Conservation (phyloP, 257 asterid genomes). For the Forsythia viridissima region DNA sequence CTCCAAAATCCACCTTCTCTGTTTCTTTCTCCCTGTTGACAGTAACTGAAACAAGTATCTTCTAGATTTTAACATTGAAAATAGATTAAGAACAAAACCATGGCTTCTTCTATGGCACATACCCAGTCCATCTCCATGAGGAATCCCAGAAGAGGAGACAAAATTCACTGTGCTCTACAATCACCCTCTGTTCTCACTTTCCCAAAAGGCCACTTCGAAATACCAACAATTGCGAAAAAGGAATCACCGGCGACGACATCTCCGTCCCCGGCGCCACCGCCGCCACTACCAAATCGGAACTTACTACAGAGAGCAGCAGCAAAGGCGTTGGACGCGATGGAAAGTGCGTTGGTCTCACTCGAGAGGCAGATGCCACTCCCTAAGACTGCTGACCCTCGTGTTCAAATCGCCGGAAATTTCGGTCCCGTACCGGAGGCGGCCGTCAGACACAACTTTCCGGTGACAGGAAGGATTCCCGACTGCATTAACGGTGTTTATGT, state of each 20-base stretch:
- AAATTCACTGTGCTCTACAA: slow-evolving; percentile 34
- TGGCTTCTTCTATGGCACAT: slow-evolving; percentile 35
- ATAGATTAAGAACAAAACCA: background rate
- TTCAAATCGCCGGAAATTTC: slow-evolving; percentile 65
- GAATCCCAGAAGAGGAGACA: slow-evolving; percentile 21
- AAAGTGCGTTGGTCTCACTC: slow-evolving; percentile 41
- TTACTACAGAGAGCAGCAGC: slow-evolving; percentile 50
- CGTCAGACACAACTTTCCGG: slow-evolving; percentile 40
- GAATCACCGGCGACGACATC: background rate
- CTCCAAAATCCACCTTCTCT: slow-evolving; percentile 20
- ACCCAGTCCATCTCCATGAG: slow-evolving; percentile 27
- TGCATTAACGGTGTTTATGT: slow-evolving; percentile 62
- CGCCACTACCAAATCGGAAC: slow-evolving; percentile 46
- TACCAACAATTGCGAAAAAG: slow-evolving; percentile 8
- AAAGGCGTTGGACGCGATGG: slow-evolving; percentile 40
- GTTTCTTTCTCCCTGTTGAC: background rate
- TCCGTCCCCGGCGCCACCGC: background rate
- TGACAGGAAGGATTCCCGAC: slow-evolving; percentile 48
- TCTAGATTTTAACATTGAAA: background rate
- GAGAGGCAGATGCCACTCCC: slow-evolving; percentile 51
- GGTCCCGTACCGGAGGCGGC: slow-evolving; percentile 68
- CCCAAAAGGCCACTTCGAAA: slow-evolving; percentile 29
- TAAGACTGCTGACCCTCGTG: slow-evolving; percentile 53
- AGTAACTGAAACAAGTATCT: background rate
- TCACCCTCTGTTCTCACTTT: slow-evolving; percentile 38